Percentiles rank a stretch among this genome's conserved stretches.
Evolutionary conservation across 2,329 filamentous ascomycete genomes (phyloP).

Genomic region (Aspergillus pseudoviridinutans): DNA sequence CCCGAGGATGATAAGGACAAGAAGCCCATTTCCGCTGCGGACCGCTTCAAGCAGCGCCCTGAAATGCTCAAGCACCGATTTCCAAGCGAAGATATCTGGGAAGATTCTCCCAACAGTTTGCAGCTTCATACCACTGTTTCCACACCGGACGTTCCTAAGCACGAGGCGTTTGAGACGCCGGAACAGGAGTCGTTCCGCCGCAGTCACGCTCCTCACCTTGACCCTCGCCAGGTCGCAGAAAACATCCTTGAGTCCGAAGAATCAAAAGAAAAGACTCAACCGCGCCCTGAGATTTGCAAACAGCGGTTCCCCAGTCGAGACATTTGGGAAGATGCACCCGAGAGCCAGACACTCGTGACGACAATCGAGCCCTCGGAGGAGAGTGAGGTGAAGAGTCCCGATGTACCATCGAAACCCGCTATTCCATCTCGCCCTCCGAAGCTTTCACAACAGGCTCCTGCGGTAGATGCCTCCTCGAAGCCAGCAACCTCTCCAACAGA

Average conservation of each 20-base stretch:
- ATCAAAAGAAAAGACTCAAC: conserved; percentile 18
- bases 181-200: conserved; percentile 48
- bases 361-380: conserved; percentile 56
- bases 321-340: conserved; percentile 90
- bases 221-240: conserved; percentile 32
- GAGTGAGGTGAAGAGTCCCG: conserved; percentile 44
- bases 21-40: conserved; percentile 48
- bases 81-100: conserved; percentile 95
- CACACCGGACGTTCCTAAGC: conserved; percentile 64
- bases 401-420: conserved; percentile 30
- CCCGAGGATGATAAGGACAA: conserved; percentile 67
- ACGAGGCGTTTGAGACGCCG: conserved; percentile 40
- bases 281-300: conserved; percentile 51
- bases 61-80: conserved; percentile 64
- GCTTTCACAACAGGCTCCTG: conserved; percentile 27
- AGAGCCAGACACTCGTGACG: conserved; percentile 74
- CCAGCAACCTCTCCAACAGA: conserved; percentile 47
- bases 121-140: conserved; percentile 75
- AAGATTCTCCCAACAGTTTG: conserved; percentile 85
- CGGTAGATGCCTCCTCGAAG: conserved; percentile 31
- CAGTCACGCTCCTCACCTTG: conserved; percentile 37
- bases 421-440: conserved; percentile 34
- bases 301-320: conserved; percentile 86
- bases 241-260: conserved; percentile 32
- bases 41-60: conserved; percentile 54